Evolutionary conservation across 2,329 filamentous ascomycete genomes (phyloP).

Genomic region (Cladophialophora chaetospira): DNA sequence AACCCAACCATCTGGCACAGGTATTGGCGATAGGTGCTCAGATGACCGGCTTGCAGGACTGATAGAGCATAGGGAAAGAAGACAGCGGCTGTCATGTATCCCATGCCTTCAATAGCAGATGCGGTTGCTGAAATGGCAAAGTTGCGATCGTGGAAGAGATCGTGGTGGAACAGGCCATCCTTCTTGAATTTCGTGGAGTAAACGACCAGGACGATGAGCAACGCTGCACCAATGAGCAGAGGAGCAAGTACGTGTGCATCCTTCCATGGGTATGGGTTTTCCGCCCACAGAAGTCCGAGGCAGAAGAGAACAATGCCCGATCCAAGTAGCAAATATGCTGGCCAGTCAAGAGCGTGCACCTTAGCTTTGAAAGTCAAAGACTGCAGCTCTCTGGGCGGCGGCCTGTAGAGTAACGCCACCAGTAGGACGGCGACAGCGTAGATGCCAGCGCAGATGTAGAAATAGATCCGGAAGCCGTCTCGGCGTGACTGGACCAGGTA

Average conservation of each 20-base stretch:
- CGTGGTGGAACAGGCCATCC: slow-evolving; percentile 49
- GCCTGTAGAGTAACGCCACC: slow-evolving; percentile 21
- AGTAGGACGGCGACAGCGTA: slow-evolving; percentile 16
- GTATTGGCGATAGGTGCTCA: slow-evolving; percentile 16
- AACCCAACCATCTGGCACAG: slow-evolving; percentile 17
- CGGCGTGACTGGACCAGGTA: slow-evolving; percentile 10
- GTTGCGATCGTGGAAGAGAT: slow-evolving; percentile 61
- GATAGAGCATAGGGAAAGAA: slow-evolving; percentile 14
- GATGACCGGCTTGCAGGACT: slow-evolving; percentile 11
- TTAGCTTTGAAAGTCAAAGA: slow-evolving; percentile 19
- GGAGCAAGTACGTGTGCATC: slow-evolving; percentile 54
- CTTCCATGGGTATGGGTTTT: slow-evolving; percentile 56
- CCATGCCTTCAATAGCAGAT: slow-evolving; percentile 13
- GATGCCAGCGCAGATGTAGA: slow-evolving; percentile 25
- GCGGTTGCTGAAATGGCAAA: slow-evolving; percentile 32
- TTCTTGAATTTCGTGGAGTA: slow-evolving; percentile 60
- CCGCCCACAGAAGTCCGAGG: slow-evolving; percentile 59
- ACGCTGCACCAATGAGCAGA: slow-evolving; percentile 49
- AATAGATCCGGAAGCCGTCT: slow-evolving; percentile 24
- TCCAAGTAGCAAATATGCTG: slow-evolving; percentile 19
- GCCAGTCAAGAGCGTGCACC: slow-evolving; percentile 22
- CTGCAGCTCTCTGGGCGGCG: slow-evolving; percentile 23
- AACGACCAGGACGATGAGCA: slow-evolving; percentile 48
- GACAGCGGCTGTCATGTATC: slow-evolving; percentile 7
- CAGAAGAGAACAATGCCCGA: slow-evolving; percentile 47